Base-by-base conservation (phyloP, 306 rosid species). In the Lagenaria siceraria region DNA sequence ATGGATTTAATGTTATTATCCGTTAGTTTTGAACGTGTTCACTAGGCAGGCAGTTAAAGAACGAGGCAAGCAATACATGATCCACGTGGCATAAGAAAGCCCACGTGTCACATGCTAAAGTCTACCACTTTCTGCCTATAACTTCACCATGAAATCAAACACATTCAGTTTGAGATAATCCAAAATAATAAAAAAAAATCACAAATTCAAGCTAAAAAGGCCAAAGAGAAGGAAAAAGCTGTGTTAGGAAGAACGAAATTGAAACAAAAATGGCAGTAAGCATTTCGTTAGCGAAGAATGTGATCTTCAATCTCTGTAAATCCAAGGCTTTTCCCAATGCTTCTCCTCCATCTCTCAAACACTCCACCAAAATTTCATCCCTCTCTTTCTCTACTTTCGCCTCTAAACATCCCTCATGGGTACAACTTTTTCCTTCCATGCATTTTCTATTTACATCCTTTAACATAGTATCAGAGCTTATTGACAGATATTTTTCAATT, bases 261-360 rank as follows among this genome's bases (percentile, higher is more conserved):
- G 17, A 2, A 46, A 46, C 5, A 3, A 46, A 12, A 4, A 46
- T 49, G 92, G 92, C 92, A 33, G 74, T 81, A 9, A 84, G 83
- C 13, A 85, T 84, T 76, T 83, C 78, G 58, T 27, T 89, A 17
- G 78, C 91, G 4, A 83, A 55, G 46, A 86, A 78, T 71, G 74
- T 74, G 18, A 11, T 88, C 80, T 87, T 87, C 87, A 86, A 82
- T 56, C 56, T 89, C 84, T 80, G 88, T 3, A 90, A 79, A 11
- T 17, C 51, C 51, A 46, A 46, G 80, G 82, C 96, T 5, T 76
- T 90, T 54, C 86, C 92, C 56, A 76, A 22, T 53, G 5, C 78
- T 14, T 83, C 84, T 58, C 80, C 88, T 36, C 80, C 33, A 35
- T 72, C 86, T 58, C 84, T 75, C 58, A 55, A 78, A 43, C 55